These are phyloP conservation scores for Aschersonia sp. DNA, from an alignment of 2,329 filamentous ascomycete genomes.

Conservation along the genomic window DNA sequence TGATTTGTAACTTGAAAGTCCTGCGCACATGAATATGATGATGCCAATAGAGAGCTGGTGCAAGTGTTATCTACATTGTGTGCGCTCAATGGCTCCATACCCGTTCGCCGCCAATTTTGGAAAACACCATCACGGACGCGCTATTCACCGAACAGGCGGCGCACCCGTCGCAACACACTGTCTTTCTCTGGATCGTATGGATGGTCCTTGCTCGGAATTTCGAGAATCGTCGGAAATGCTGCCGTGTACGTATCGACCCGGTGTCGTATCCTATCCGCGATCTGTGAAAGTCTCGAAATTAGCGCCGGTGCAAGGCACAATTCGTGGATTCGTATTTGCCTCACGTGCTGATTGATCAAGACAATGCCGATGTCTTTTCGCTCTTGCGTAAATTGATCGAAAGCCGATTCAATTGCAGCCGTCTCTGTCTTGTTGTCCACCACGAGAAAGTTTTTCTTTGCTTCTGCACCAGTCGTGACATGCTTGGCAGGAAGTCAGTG, in stretches of 20 bases:
- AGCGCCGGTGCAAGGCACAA: neutral
- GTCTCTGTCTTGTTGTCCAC: slow-evolving; percentile 91
- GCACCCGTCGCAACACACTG: slow-evolving; percentile 81
- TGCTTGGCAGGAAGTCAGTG: slow-evolving; percentile 40
- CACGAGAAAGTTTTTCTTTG: slow-evolving; percentile 95
- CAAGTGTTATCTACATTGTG: too few species aligned
- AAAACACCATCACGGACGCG: neutral
- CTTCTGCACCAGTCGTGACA: slow-evolving; percentile 74
- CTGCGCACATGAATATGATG: too few species aligned
- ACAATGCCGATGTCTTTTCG: slow-evolving; percentile 95
- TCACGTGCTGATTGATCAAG: slow-evolving; percentile 93
- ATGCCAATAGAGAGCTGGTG: too few species aligned
- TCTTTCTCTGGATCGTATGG: slow-evolving; percentile 99
- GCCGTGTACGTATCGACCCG: slow-evolving; percentile 84
- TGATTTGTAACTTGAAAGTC: too few species aligned
- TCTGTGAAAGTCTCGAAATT: slow-evolving; percentile 29
- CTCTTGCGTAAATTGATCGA: slow-evolving; percentile 75
- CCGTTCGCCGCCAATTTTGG: neutral
- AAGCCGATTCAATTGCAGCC: slow-evolving; percentile 73
- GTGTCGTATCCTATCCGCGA: slow-evolving; percentile 86
- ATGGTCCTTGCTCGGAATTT: slow-evolving; percentile 98
- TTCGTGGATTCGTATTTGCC: slow-evolving; percentile 11
- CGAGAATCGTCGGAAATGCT: slow-evolving; percentile 88
- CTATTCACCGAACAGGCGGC: slow-evolving; percentile 45
- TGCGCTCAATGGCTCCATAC: too few species aligned